Evolutionary conservation across 768 basidiomycete species (phyloP), one percentile per base, ranked within the genome.

Genomic region (Phallus indusiatus): DNA sequence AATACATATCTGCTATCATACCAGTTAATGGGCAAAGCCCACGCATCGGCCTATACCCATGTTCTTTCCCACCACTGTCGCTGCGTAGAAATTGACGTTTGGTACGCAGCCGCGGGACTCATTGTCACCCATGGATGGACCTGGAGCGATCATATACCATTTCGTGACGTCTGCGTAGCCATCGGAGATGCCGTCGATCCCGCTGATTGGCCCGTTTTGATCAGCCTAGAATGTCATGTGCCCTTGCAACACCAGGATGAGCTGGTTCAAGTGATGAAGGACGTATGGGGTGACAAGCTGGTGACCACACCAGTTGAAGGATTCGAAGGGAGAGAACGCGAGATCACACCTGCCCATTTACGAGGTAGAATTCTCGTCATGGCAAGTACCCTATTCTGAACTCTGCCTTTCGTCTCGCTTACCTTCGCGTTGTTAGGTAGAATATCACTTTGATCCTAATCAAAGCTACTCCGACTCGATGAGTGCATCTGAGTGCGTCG

Each of bases 41-140:
- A 82, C 5, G 74, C 80, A 5, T 74, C 72, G 4, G 77, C 75
- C 0, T 86, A 86, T 63, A 77, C 72, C 2, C 76, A 81, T 61
- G 81, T 85, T 28, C 69, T 85, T 17, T 71, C 69, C 34, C 74
- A 77, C 5, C 72, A 74, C 52, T 79, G 76, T 9, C 76, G 82
- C 18, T 84, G 82, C 63, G 79, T 85, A 72, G 84, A 86, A 65
- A 82, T 85, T 53, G 84, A 86, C 62, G 83, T 83, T 8, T 86
- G 85, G 84, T 75, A 80, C 5, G 78, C 78, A 0, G 69, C 73
- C 7, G 73, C 76, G 46, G 81, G 81, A 0, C 74, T 78, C 12
- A 69, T 82, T 53, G 82, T 85, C 34, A 85, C 80, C 0, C 84
- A 85, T 62, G 84, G 84, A 1, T 73, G 80, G 63, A 85, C 84